Conservation (phyloP, 2,329 filamentous ascomycete genomes). For the Trichoderma simmonsii region DNA sequence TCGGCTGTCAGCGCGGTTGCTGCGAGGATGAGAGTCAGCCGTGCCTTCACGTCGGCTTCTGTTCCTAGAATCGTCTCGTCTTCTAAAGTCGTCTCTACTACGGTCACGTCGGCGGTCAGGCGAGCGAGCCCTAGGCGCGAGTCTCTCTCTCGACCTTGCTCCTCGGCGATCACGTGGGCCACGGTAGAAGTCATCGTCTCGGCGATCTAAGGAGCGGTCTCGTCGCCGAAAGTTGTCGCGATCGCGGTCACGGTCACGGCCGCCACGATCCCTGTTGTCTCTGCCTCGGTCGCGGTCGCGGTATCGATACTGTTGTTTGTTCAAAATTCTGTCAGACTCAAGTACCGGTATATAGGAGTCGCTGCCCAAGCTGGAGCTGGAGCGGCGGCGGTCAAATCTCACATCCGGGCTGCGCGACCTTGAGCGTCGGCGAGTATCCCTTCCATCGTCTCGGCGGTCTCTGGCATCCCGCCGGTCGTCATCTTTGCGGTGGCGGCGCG, state of each 20-base stretch:
- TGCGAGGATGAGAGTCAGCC: slow-evolving; percentile 65
- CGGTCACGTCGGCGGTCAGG: slow-evolving; percentile 57
- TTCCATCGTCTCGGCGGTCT: slow-evolving; percentile 49
- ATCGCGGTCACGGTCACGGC: slow-evolving; percentile 45
- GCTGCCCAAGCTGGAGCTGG: slow-evolving; percentile 20
- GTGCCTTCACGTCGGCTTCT: slow-evolving; percentile 66
- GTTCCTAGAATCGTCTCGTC: slow-evolving; percentile 68
- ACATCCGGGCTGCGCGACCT: slow-evolving; percentile 64
- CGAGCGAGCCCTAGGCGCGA: slow-evolving; percentile 57
- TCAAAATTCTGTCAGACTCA: slow-evolving; percentile 39
- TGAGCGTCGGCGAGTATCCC: slow-evolving; percentile 53
- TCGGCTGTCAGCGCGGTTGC: slow-evolving; percentile 62
- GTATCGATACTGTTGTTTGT: slow-evolving; percentile 51
- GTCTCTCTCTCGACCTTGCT: slow-evolving; percentile 60
- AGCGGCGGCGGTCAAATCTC: slow-evolving; percentile 33
- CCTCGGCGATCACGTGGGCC: slow-evolving; percentile 56
- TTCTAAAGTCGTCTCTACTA: slow-evolving; percentile 65
- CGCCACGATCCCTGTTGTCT: slow-evolving; percentile 55
- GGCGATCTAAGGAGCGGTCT: slow-evolving; percentile 66
- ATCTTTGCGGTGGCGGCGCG: slow-evolving; percentile 64
- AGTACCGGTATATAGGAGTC: slow-evolving; percentile 9
- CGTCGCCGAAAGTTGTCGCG: slow-evolving; percentile 61
- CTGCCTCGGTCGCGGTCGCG: slow-evolving; percentile 50
- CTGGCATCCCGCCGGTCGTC: slow-evolving; percentile 53
- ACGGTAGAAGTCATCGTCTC: slow-evolving; percentile 64